phyloP scores from a whole-genome alignment of 257 asterid species.

The Lithospermum erythrorhizon region DNA sequence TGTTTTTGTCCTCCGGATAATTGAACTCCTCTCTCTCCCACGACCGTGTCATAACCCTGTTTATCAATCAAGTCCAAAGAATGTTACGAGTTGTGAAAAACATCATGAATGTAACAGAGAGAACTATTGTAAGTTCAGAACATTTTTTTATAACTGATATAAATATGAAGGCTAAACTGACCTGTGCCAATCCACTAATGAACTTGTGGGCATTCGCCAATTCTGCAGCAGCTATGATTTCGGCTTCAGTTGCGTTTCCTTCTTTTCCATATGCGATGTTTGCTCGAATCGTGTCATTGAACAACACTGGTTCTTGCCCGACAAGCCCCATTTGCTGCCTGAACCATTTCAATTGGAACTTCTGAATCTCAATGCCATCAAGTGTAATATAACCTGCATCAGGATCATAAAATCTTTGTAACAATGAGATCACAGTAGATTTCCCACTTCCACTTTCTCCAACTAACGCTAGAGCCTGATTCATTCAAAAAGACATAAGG shows the following conservation, averaged over 20 bases:
- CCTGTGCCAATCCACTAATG: constrained; percentile 59
- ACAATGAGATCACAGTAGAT: constrained; percentile 63
- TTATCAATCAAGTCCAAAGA: background rate
- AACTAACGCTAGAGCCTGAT: constrained; percentile 76
- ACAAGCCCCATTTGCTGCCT: constrained; percentile 93
- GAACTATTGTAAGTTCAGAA: too few species aligned
- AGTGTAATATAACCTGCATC: constrained; percentile 58
- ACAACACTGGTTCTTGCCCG: constrained; percentile 79
- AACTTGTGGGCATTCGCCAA: constrained; percentile 85
- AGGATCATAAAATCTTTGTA: constrained; percentile 76
- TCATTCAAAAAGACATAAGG: background rate
- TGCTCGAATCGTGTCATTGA: constrained; percentile 71
- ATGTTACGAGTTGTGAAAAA: background rate
- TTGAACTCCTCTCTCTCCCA: constrained; percentile 75
- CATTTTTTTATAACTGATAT: too few species aligned
- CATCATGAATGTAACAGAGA: too few species aligned
- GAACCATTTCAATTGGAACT: constrained; percentile 70
- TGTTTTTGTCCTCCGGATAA: constrained; percentile 90
- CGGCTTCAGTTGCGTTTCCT: constrained; percentile 72
- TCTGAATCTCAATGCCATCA: constrained; percentile 71
- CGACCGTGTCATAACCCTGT: constrained; percentile 71
- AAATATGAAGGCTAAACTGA: background rate
- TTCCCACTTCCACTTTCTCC: constrained; percentile 97
- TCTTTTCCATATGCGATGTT: constrained; percentile 78
- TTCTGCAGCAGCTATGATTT: constrained; percentile 64